Percentiles rank a stretch among this genome's conserved stretches.
These are phyloP conservation scores for Paecilomyces niveus DNA, from an alignment of 2,329 filamentous ascomycete species.

Conservation along the genomic window DNA sequence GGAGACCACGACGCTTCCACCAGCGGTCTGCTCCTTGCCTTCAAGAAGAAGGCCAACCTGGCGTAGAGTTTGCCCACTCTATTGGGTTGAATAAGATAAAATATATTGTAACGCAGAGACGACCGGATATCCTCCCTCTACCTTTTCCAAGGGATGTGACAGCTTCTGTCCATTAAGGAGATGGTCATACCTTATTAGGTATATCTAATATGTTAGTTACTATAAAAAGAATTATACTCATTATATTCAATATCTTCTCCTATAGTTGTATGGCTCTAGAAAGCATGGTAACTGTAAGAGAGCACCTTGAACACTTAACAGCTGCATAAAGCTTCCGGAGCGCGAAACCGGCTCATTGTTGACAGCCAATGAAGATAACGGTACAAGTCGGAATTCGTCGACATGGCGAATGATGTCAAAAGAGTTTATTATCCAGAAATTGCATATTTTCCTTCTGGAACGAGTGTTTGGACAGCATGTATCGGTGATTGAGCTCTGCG, in stretches of 20 bases:
- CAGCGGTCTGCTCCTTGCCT: slow-evolving; percentile 79
- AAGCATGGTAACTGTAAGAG: background rate
- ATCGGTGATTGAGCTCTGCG: background rate
- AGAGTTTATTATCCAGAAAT: background rate
- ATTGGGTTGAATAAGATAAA: slow-evolving; percentile 7
- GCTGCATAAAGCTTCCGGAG: background rate
- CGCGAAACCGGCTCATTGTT: background rate
- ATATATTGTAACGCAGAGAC: slow-evolving; percentile 8
- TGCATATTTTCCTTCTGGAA: background rate
- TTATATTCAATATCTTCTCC: background rate
- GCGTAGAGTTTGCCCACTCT: slow-evolving; percentile 15
- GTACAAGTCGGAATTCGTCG: background rate
- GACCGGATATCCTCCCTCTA: background rate
- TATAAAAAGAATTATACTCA: background rate
- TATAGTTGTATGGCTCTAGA: background rate
- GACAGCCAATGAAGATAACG: background rate
- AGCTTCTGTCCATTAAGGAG: background rate
- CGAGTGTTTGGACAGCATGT: background rate
- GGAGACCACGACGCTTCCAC: slow-evolving; percentile 79
- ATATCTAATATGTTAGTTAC: background rate
- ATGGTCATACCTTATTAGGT: background rate
- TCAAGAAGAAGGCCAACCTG: slow-evolving; percentile 67
- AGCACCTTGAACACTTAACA: background rate
- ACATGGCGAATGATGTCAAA: background rate
- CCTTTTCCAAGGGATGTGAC: background rate